Base-by-base conservation (phyloP, 2,329 filamentous ascomycete genomes). In the Endoconidiophora laricicola region DNA sequence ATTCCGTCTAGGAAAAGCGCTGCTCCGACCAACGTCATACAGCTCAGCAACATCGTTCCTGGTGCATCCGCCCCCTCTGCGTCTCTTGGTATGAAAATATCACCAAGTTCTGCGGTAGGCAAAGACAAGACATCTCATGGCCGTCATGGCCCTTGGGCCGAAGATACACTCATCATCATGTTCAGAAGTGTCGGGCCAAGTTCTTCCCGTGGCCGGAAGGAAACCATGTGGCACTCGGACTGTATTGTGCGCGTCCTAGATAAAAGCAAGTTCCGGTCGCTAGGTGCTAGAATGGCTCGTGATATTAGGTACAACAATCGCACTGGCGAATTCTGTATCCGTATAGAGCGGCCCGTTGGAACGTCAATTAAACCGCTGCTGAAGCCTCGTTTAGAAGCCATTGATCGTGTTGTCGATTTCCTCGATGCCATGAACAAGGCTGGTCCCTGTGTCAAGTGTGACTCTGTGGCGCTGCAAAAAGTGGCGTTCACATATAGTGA, bases 351-450 rank as follows among this genome's bases (percentile, higher is more conserved):
- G 0, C 65, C 68, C 2, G 72, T 81, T 43, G 79, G 79, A 18
- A 65, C 69, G 42, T 68, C 78, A 1, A 69, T 81, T 12, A 62
- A 86, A 3, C 68, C 72, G 3, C 65, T 69, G n/a, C 68, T 87
- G 18, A 67, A 70, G 54, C 67, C 71, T 46, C 72, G 79, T 24
- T 67, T 87, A 43, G 72, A 76, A 56, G 74, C 78, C 10, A 74
- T 91, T 52, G 77, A 83, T 58, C 75, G 81, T 18, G 70, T 91
- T 24, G 78, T 86, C 38, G 73, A 74, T 41, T 85, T 84, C 58
- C 69, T 86, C 23, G 73, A 78, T 42, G 77, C 80, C 1, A 73
- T 88, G 54, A 68, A 76, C 49, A 66, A 69, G 54, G 69, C 74
- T 56, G 66, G 68, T 44, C 69, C 69, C 14, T 69, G 72, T 47